Conservation (phyloP, 164 flowering plant species). For the Magnolia sinica region DNA sequence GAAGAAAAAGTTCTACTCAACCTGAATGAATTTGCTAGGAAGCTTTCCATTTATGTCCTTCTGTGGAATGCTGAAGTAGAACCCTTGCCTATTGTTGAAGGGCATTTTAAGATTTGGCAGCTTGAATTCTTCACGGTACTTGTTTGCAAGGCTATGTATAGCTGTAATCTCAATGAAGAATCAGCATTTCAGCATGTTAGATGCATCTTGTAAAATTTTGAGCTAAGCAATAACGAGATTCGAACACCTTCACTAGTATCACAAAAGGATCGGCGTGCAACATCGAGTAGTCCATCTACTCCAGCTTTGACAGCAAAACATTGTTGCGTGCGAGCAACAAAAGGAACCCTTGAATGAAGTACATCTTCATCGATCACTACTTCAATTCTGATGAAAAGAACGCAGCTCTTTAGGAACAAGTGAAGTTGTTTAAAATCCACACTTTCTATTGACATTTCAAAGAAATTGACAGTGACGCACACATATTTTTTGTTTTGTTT, state of each 20-base stretch:
- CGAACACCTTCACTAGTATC: constrained; percentile 93
- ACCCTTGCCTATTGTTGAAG: constrained; percentile 92
- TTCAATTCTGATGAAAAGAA: constrained; percentile 54
- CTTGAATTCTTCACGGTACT: constrained; percentile 83
- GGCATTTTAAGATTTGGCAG: constrained; percentile 89
- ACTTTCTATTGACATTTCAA: background rate
- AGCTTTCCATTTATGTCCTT: constrained; percentile 87
- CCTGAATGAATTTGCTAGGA: constrained; percentile 95
- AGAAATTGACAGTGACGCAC: background rate
- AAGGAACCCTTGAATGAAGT: constrained; percentile 92
- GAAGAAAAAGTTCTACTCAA: constrained; percentile 17
- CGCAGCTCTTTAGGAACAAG: background rate
- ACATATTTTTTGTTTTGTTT: background rate
- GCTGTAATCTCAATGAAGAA: constrained; percentile 47
- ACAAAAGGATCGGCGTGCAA: constrained; percentile 90
- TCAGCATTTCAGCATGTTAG: constrained; percentile 11
- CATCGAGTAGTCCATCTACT: constrained; percentile 92
- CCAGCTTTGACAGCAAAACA: constrained; percentile 99
- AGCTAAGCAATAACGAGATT: constrained; percentile 5
- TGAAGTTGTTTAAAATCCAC: background rate
- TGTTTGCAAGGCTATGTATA: constrained; percentile 87
- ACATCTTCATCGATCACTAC: constrained; percentile 96
- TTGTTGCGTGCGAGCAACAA: constrained; percentile 96
- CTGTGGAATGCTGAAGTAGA: constrained; percentile 85
- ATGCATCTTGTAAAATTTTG: background rate